Base-by-base conservation (phyloP, 2,329 filamentous ascomycete species). In the Sodiomyces alkalinus region DNA sequence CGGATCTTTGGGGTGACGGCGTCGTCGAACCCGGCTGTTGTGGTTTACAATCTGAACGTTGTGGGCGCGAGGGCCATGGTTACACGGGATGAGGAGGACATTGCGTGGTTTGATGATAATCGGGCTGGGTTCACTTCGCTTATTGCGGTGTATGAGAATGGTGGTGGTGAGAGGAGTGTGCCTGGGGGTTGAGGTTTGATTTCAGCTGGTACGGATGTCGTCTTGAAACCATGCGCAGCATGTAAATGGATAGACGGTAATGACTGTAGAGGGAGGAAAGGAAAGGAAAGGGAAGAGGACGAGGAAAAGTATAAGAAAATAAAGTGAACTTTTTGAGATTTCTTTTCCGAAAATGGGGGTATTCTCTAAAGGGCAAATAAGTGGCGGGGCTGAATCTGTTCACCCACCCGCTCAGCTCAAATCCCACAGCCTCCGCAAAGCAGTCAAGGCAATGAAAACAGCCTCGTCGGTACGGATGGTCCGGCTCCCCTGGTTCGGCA, bases 381-480 rank as follows among this genome's bases (percentile, higher is more conserved):
- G 20, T 31, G 33, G 33, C 28, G 3, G 3, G 25, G n/a, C n/a
- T n/a, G n/a, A n/a, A n/a, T n/a, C 10, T 26, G 10, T 6, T 7
- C 14, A 8, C 24, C 8, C 17, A 3, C 5, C 12, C 10, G 4
- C n/a, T 33, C 33, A 47, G 9, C 36, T 39, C 13, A 42, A 43
- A 18, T 58, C 55, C 69, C 62, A 77, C 33, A 75, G 39, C 33
- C 57, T 61, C 44, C 74, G 67, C 45, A 90, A 45, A 2, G 71
- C 70, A 43, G 75, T 76, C 46, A 92, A 49, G 0, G 74, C 80
- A 45, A 90, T 69, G 55, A 79, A 80, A 12, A 92, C 54, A 2
- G 82, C 81, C 53, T 92, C 83, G 41, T 92, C 82, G 0, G 82
- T 90, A 36, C 80, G 60, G 36, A 92, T 87, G 1, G 75, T 83